Conservation (phyloP, 768 basidiomycete species). For the Grammothele lineata region DNA sequence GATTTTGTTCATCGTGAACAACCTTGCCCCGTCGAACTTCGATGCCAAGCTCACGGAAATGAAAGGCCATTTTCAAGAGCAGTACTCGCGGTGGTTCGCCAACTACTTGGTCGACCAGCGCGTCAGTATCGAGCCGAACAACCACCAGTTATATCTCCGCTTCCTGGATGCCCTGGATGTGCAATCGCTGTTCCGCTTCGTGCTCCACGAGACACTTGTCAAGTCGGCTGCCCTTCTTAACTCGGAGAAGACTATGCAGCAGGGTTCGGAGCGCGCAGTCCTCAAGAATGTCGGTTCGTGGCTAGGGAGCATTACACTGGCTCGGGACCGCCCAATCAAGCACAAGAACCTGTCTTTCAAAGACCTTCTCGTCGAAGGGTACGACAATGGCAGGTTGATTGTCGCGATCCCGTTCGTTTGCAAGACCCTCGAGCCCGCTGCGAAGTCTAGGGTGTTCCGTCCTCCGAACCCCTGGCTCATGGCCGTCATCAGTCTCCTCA, state of each 20-base stretch:
- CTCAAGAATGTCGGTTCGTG: slow-evolving; percentile 95
- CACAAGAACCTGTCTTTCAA: slow-evolving; percentile 95
- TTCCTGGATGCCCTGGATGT: slow-evolving; percentile 83
- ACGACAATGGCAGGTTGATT: slow-evolving; percentile 84
- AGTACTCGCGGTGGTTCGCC: slow-evolving; percentile 92
- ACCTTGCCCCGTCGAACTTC: slow-evolving; percentile 92
- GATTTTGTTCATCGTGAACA: slow-evolving; percentile 97
- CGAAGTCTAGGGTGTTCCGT: slow-evolving; percentile 87
- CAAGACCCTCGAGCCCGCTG: slow-evolving; percentile 90
- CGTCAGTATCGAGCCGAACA: slow-evolving; percentile 94
- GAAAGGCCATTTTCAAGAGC: slow-evolving; percentile 76
- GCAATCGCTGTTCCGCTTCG: slow-evolving; percentile 61
- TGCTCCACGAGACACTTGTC: slow-evolving; percentile 90
- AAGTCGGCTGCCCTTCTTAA: slow-evolving; percentile 87
- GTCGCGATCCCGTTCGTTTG: slow-evolving; percentile 98
- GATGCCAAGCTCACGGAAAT: slow-evolving; percentile 85
- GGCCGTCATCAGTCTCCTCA: slow-evolving; percentile 87
- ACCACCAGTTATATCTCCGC: slow-evolving; percentile 91
- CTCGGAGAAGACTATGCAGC: slow-evolving; percentile 84
- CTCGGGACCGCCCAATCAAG: slow-evolving; percentile 87
- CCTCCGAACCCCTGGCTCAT: slow-evolving; percentile 99
- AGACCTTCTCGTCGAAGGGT: slow-evolving; percentile 94
- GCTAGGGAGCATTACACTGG: slow-evolving; percentile 92
- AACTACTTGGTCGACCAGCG: slow-evolving; percentile 97
- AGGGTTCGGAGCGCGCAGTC: slow-evolving; percentile 76